These are phyloP conservation scores for Saccharomycopsis oosterbeekiorum DNA, from an alignment of 805 yeast species.

Conservation along the genomic window DNA sequence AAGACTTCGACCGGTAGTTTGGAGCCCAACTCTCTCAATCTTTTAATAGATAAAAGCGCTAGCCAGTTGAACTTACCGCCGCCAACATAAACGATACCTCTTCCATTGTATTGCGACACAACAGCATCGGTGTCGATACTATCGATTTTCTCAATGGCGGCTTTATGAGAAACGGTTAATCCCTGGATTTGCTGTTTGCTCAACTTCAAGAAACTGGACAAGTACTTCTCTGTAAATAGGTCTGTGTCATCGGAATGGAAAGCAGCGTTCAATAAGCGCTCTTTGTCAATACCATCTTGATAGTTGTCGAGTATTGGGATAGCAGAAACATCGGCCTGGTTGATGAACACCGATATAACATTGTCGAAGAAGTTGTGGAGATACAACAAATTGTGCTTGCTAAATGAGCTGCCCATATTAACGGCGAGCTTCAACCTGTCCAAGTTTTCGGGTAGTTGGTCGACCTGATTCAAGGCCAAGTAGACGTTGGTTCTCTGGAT, in stretches of 20 bases:
- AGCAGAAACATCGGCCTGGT: slow-evolving; percentile 21
- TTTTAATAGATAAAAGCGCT: slow-evolving; percentile 39
- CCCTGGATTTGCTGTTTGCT: slow-evolving; percentile 32
- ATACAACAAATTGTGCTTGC: slow-evolving; percentile 25
- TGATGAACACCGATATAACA: slow-evolving; percentile 33
- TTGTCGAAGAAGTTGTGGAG: slow-evolving; percentile 35
- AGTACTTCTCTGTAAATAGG: slow-evolving; percentile 43
- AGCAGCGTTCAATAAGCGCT: slow-evolving; percentile 46
- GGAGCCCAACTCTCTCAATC: slow-evolving; percentile 39
- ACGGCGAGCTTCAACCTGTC: slow-evolving; percentile 22
- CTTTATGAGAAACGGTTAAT: slow-evolving; percentile 38
- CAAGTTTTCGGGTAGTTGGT: neutral
- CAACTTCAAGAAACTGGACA: slow-evolving; percentile 40
- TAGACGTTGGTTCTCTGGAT: slow-evolving; percentile 7
- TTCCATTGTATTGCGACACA: slow-evolving; percentile 33
- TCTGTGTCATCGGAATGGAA: slow-evolving; percentile 33
- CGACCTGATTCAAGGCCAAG: neutral
- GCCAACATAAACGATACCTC: slow-evolving; percentile 57
- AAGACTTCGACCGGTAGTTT: slow-evolving; percentile 62
- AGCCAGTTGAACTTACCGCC: slow-evolving; percentile 53
- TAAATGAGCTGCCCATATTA: slow-evolving; percentile 24
- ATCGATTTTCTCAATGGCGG: slow-evolving; percentile 39
- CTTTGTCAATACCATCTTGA: slow-evolving; percentile 33
- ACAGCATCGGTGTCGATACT: slow-evolving; percentile 32
- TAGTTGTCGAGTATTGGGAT: slow-evolving; percentile 37